phyloP scores from a whole-genome alignment of 768 basidiomycete species.

The Trametes cubensis region DNA sequence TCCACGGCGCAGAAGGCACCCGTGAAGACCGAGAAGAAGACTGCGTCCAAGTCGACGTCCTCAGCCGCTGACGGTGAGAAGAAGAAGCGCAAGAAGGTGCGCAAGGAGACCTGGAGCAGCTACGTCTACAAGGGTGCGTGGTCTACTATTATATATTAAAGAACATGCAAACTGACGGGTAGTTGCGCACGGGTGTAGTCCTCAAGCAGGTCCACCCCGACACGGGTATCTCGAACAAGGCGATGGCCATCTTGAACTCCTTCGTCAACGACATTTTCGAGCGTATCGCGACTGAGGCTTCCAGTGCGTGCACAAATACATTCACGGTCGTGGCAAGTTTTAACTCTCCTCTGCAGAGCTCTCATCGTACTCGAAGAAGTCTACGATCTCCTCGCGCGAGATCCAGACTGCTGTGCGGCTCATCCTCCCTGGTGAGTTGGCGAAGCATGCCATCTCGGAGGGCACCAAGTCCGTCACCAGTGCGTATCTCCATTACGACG shows the following conservation, averaged over 20 bases:
- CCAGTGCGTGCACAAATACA: conserved; percentile 49
- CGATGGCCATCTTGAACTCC: conserved; percentile 81
- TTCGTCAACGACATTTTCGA: conserved; percentile 88
- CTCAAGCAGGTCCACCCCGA: conserved; percentile 93
- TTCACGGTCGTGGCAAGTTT: background rate
- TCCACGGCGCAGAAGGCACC: conserved; percentile 46
- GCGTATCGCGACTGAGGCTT: conserved; percentile 74
- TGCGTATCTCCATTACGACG: conserved; percentile 35
- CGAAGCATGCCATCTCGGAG: conserved; percentile 89
- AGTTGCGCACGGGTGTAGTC: conserved; percentile 43
- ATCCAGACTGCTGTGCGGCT: conserved; percentile 85
- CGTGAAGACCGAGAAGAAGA: conserved; percentile 48
- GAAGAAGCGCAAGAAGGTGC: conserved; percentile 79
- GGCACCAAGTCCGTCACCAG: conserved; percentile 76
- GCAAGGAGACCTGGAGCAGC: conserved; percentile 83
- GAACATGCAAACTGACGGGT: background rate
- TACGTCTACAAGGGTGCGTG: conserved; percentile 80
- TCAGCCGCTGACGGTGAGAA: conserved; percentile 63
- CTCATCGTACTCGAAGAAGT: conserved; percentile 86
- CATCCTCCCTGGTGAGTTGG: conserved; percentile 83
- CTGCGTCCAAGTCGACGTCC: conserved; percentile 56
- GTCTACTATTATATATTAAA: conserved; percentile 6
- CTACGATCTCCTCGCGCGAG: conserved; percentile 89
- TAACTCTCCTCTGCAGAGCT: conserved; percentile 52
- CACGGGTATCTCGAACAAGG: conserved; percentile 92